Percentiles rank a stretch among this genome's conserved stretches.
Conservation (phyloP, 495 filamentous ascomycete species). For the Podospora tetraspora region DNA sequence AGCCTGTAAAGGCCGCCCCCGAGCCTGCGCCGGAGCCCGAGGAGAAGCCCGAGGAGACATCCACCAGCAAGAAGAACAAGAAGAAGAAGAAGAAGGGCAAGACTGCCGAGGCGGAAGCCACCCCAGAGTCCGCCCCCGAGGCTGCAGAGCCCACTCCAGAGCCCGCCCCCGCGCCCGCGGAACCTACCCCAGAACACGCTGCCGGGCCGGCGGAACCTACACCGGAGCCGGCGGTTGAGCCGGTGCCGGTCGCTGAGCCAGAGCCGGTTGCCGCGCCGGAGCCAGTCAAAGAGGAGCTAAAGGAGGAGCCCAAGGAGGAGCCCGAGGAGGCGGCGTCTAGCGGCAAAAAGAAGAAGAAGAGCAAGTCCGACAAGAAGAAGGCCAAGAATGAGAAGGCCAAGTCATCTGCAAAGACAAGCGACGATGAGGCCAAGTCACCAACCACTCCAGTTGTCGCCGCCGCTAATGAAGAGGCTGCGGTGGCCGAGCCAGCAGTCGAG, state of each 20-base stretch:
- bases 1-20: constrained; percentile 14
- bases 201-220: constrained; percentile 2
- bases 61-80: constrained; percentile 12
- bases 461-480: not conserved
- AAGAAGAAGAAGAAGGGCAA: constrained; percentile 18
- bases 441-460: constrained; percentile 2
- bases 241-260: not conserved
- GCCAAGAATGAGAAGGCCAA: constrained; percentile 1
- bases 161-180: not conserved
- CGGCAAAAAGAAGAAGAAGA: not conserved
- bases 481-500: not conserved
- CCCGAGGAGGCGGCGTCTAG: not conserved
- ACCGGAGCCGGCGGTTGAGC: constrained; percentile 15
- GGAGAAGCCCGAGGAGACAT: constrained; percentile 3
- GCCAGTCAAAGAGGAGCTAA: constrained; percentile 5
- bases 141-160: constrained; percentile 1
- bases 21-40: constrained; percentile 13
- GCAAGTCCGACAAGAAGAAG: constrained; percentile 6
- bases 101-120: constrained; percentile 9
- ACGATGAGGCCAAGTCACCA: constrained; percentile 1
- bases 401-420: not conserved
- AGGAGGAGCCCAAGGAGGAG: not conserved
- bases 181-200: constrained; percentile 5
- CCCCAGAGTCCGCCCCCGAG: not conserved
- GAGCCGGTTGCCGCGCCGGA: not conserved